Conservation (phyloP, 192 early-diverging fungal genomes). For the Coemansia sp. region DNA sequence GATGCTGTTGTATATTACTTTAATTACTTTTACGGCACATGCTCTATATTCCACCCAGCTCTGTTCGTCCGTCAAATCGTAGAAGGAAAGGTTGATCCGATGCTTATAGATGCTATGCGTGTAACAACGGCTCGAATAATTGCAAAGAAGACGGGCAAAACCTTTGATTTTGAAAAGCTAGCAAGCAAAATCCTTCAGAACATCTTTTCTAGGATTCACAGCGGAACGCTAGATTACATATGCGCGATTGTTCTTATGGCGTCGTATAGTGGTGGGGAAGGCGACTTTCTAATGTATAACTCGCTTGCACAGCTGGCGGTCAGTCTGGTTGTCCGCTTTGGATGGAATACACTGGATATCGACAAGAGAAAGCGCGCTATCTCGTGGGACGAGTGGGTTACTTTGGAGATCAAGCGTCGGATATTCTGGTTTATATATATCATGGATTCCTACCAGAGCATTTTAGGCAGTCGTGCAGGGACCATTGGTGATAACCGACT, state of each 20-base stretch:
- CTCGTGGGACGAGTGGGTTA: constrained; percentile 39
- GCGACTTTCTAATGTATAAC: constrained; percentile 47
- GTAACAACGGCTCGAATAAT: constrained; percentile 36
- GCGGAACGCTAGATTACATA: constrained; percentile 32
- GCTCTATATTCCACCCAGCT: constrained; percentile 50
- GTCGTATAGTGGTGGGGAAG: constrained; percentile 41
- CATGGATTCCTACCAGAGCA: constrained; percentile 34
- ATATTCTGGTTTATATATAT: constrained; percentile 33
- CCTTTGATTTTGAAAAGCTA: constrained; percentile 31
- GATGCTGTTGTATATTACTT: constrained; percentile 39
- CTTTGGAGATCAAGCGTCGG: constrained; percentile 34
- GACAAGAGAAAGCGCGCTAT: constrained; percentile 1
- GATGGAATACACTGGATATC: constrained; percentile 41
- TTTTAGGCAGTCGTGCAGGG: constrained; percentile 38
- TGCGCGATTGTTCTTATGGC: constrained; percentile 36
- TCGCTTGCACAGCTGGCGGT: constrained; percentile 27
- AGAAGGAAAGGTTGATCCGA: constrained; percentile 34
- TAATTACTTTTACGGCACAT: constrained; percentile 46
- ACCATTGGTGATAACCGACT: constrained; percentile 19
- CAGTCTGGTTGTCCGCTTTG: constrained; percentile 34
- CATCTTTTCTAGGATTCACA: constrained; percentile 28
- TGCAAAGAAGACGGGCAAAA: constrained; percentile 28
- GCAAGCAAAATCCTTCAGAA: constrained; percentile 23
- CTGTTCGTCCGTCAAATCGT: constrained; percentile 36
- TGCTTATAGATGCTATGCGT: constrained; percentile 42